A percentile compares a stretch with the other conserved stretches of the same genome.
phyloP scores from a whole-genome alignment of 139 green algal species.

The Marvania coccoides region DNA sequence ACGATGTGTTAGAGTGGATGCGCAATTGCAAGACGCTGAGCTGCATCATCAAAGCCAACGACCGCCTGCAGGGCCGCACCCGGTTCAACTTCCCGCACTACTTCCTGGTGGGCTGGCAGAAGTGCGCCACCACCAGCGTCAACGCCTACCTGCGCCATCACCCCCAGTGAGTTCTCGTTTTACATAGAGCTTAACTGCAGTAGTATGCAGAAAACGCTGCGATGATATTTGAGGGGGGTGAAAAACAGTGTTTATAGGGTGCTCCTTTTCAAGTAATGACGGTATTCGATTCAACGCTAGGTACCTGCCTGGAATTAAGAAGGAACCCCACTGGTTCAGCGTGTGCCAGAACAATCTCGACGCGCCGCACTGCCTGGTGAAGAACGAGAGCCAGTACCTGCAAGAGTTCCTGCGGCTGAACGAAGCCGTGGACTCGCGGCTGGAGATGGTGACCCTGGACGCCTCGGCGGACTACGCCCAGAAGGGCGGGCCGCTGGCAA shows the following conservation, averaged over 20 bases:
- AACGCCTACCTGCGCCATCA: neutral
- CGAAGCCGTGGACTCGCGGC: neutral
- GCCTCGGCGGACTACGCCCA: neutral
- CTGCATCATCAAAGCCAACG: constrained; percentile 5
- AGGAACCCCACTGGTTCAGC: neutral
- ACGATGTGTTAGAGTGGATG: neutral
- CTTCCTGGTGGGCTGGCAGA: neutral
- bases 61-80: neutral
- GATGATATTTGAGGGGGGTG: too few species aligned
- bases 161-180: too few species aligned
- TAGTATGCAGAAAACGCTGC: too few species aligned
- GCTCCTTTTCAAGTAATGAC: too few species aligned
- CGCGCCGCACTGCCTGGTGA: neutral
- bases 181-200: too few species aligned
- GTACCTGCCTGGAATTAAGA: neutral
- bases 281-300: too few species aligned
- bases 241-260: too few species aligned
- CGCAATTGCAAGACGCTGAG: neutral
- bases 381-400: neutral
- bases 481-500: neutral
- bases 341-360: constrained; percentile 3
- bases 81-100: constrained; percentile 6
- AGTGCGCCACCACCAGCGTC: neutral
- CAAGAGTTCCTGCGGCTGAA: neutral
- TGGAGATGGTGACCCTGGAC: constrained; percentile 7